Evolutionary conservation across 768 basidiomycete species (phyloP).

Genomic region (Boletellus sp.): DNA sequence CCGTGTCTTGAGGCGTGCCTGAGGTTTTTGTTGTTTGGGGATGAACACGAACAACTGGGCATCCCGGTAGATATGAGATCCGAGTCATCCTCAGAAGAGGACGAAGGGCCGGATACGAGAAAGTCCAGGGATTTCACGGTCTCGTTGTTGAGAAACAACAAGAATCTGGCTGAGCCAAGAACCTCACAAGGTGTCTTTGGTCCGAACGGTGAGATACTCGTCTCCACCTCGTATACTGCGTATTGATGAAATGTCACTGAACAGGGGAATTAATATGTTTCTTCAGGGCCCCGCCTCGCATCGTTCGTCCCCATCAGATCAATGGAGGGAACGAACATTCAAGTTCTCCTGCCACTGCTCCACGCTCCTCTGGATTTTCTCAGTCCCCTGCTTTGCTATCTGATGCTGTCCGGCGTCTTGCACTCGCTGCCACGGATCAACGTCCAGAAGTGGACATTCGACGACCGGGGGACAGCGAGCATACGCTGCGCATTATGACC

Average conservation of each 20-base stretch:
- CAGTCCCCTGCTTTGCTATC: slow-evolving; percentile 69
- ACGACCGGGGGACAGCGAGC: slow-evolving; percentile 48
- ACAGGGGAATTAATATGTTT: slow-evolving; percentile 85
- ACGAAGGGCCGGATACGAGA: slow-evolving; percentile 40
- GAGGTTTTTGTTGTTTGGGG: slow-evolving; percentile 71
- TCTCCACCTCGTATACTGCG: not conserved
- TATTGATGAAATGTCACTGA: not conserved
- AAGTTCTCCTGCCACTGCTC: slow-evolving; percentile 37
- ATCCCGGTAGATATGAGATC: slow-evolving; percentile 43
- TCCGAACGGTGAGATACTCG: slow-evolving; percentile 61
- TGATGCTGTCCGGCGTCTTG: slow-evolving; percentile 67
- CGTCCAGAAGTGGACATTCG: slow-evolving; percentile 38
- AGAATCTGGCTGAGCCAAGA: slow-evolving; percentile 79
- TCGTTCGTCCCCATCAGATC: slow-evolving; percentile 50
- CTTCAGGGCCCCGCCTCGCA: slow-evolving; percentile 71
- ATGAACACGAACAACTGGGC: slow-evolving; percentile 51
- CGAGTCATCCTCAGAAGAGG: slow-evolving; percentile 68
- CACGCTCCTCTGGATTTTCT: slow-evolving; percentile 34
- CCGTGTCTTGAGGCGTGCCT: slow-evolving; percentile 86
- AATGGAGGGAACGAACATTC: slow-evolving; percentile 43
- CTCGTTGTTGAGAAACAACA: slow-evolving; percentile 56
- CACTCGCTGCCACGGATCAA: slow-evolving; percentile 58
- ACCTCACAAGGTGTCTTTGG: slow-evolving; percentile 89
- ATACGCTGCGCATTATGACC: slow-evolving; percentile 74
- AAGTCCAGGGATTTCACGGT: slow-evolving; percentile 50